These are phyloP conservation scores for Penicillium nordicum DNA, from an alignment of 2,329 filamentous ascomycete genomes.

Conservation along the genomic window DNA sequence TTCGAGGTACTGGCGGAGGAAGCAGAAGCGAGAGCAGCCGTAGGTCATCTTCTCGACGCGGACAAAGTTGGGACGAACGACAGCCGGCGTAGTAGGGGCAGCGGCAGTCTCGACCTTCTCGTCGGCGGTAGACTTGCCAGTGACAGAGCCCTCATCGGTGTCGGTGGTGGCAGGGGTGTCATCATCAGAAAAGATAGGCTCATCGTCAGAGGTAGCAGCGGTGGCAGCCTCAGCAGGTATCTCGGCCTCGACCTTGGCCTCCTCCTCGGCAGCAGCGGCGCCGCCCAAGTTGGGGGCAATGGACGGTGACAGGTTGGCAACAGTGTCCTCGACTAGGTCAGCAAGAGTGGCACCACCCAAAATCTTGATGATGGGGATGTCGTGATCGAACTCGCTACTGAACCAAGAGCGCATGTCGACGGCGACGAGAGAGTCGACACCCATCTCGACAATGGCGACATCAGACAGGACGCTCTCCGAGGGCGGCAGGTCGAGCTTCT, in stretches of 20 bases:
- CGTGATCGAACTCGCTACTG: not conserved
- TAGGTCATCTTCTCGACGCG: not conserved
- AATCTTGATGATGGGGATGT: not conserved
- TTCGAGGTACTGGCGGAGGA: not conserved
- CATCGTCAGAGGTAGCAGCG: not conserved
- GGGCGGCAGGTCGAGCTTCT: not conserved
- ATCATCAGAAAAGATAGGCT: not conserved
- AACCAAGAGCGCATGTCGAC: not conserved
- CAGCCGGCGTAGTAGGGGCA: not conserved
- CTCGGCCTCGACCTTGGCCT: not conserved
- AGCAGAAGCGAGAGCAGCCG: not conserved
- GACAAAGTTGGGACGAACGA: not conserved
- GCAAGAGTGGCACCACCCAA: not conserved
- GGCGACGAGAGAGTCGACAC: not conserved
- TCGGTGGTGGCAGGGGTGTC: not conserved
- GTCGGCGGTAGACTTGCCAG: not conserved
- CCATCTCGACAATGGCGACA: not conserved
- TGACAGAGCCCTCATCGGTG: not conserved
- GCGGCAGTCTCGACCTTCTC: not conserved
- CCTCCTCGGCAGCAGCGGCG: not conserved
- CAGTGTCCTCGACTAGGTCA: not conserved
- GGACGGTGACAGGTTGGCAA: not conserved
- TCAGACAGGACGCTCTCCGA: not conserved
- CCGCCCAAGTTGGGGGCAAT: not conserved
- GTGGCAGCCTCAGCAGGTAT: not conserved